phyloP scores from a whole-genome alignment of 2,329 filamentous ascomycete genomes.

The Xylariaceae sp. region DNA sequence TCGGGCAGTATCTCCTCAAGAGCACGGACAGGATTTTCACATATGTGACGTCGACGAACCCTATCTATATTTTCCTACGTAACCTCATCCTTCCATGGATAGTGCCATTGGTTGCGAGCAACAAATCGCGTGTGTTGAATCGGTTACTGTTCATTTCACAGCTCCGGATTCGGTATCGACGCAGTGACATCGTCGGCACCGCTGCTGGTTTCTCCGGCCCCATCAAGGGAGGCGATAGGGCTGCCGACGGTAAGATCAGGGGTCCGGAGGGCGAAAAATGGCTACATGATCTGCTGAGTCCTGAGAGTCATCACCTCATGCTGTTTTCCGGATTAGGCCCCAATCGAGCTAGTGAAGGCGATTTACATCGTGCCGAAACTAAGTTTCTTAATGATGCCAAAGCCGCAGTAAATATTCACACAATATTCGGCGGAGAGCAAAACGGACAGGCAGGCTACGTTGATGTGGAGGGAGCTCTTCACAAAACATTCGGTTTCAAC shows the following conservation, averaged over 20 bases:
- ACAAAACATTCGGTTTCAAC: constrained; percentile 35
- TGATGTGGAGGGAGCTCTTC: constrained; percentile 35
- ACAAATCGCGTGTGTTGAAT: constrained; percentile 29
- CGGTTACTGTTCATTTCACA: constrained; percentile 49
- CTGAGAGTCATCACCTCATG: constrained; percentile 35
- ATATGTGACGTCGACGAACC: constrained; percentile 45
- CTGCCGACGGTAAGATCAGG: constrained; percentile 45
- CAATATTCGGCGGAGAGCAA: constrained; percentile 28
- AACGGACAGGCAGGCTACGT: constrained; percentile 24
- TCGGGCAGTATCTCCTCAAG: constrained; percentile 51
- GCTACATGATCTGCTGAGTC: constrained; percentile 34
- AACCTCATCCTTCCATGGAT: constrained; percentile 48
- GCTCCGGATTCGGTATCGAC: constrained; percentile 48
- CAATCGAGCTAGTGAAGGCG: constrained; percentile 23
- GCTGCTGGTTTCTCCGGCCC: constrained; percentile 40
- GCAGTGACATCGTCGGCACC: constrained; percentile 43
- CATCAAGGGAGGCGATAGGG: constrained; percentile 55
- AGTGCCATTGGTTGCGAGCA: constrained; percentile 44
- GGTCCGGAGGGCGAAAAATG: constrained; percentile 28
- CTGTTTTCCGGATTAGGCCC: constrained; percentile 35
- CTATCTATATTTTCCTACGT: constrained; percentile 46
- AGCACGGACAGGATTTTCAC: constrained; percentile 50
- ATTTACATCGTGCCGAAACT: constrained; percentile 29
- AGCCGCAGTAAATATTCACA: constrained; percentile 30
- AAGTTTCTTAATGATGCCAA: constrained; percentile 22